Base-by-base conservation (phyloP, 768 basidiomycete species). In the Amanita rimosa region DNA sequence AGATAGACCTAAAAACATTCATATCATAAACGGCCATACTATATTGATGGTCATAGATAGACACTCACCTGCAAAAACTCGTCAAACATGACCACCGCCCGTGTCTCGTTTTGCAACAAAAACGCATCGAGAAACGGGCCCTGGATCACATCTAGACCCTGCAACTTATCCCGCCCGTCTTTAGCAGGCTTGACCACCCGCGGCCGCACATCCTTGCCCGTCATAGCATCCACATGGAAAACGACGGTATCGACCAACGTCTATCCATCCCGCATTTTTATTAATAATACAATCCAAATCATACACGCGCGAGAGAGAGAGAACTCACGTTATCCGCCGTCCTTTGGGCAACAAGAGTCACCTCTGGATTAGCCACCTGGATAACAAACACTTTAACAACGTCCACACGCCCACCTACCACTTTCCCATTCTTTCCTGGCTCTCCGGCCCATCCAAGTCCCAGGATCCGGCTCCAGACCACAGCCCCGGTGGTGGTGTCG, bases 391-490 rank as follows among this genome's bases (percentile, higher is more conserved):
- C 59, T 63, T 79, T 86, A 33, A 75, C 64, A 4, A 85, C 83
- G 3, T 72, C 49, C 16, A 85, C 62, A 21, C 57, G 63, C 13
- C 74, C 83, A 14, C 81, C 84, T 19, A 79, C 62, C 16, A 49
- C 40, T 13, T 42, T 49, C 16, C 48, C 41, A 1, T 35, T 34
- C 21, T 16, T 27, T 16, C 48, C 48, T 33, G 27, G 16, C 19
- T 43, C 19, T 5, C 67, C 71, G 0, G 79, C 79, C 75, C 78
- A 82, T 2, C 84, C 85, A 24, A 85, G 68, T 0, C 88, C 86
- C 1, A 95, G 69, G 2, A 87, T 67, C 8, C 79, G 77, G 54
- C 76, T 83, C 93, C 93, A 97, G 1, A 95, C 58, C 26, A 90
- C 70, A 1, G 73, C 68, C 0, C 93, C 93, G 38, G 71, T 85